Percentiles rank a stretch among this genome's conserved stretches.
phyloP scores from a whole-genome alignment of 306 rosid species.

The Oemleria cerasiformis region DNA sequence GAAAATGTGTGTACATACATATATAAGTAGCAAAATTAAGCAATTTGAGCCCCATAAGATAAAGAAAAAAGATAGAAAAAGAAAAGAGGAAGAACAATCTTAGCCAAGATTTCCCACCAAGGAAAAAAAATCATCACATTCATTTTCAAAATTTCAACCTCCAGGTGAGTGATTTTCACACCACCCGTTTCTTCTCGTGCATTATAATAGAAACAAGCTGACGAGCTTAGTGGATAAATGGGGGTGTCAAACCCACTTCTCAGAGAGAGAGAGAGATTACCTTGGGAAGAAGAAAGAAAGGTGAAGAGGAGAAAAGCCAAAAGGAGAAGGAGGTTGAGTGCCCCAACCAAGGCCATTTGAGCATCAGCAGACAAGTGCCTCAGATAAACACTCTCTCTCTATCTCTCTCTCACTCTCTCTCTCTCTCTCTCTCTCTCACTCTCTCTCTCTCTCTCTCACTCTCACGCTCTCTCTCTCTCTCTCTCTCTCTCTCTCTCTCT shows the following conservation, averaged over 20 bases:
- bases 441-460: background rate
- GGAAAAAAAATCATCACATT: background rate
- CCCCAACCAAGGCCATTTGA: conserved; percentile 57
- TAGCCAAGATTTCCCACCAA: background rate
- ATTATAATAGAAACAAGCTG: too few species aligned
- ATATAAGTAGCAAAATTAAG: background rate
- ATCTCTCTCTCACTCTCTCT: conserved; percentile 2
- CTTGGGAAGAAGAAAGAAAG: conserved; percentile 50
- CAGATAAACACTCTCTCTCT: conserved; percentile 37
- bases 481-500: background rate
- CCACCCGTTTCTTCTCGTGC: too few species aligned
- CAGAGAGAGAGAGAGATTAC: conserved; percentile 25
- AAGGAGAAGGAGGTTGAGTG: conserved; percentile 46
- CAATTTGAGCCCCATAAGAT: background rate
- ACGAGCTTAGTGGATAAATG: too few species aligned
- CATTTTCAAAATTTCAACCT: too few species aligned
- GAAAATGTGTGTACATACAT: too few species aligned
- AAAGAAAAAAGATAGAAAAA: background rate
- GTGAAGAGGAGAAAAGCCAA: conserved; percentile 33
- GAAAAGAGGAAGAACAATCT: background rate
- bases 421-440: conserved; percentile 1
- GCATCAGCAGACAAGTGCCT: conserved; percentile 27
- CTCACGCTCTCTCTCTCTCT: conserved; percentile 6
- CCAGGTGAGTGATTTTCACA: too few species aligned
- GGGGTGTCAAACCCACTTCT: too few species aligned